Evolutionary conservation across 2,329 filamentous ascomycete genomes (phyloP).

Genomic region (Fonsecaea nubica): DNA sequence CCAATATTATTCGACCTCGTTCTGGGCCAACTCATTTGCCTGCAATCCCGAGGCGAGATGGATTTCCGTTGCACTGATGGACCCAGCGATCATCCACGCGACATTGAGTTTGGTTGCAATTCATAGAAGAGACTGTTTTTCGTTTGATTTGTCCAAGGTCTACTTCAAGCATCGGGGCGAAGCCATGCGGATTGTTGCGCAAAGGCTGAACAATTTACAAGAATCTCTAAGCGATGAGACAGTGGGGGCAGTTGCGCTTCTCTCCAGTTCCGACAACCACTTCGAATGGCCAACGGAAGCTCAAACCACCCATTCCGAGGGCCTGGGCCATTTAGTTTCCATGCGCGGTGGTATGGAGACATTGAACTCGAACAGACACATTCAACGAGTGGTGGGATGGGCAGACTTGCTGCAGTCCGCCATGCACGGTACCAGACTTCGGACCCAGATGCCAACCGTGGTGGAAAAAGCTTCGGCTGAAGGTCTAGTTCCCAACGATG

Average conservation of each 20-base stretch:
- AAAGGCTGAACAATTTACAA: conserved; percentile 17
- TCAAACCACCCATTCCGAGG: conserved; percentile 22
- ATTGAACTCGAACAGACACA: conserved; percentile 21
- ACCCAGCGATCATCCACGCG: conserved; percentile 32
- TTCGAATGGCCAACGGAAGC: conserved; percentile 27
- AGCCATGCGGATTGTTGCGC: conserved; percentile 27
- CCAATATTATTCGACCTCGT: conserved; percentile 30
- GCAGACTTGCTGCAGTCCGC: conserved; percentile 28
- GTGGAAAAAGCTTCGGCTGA: conserved; percentile 7
- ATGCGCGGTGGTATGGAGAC: conserved; percentile 29
- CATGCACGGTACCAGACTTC: conserved; percentile 24
- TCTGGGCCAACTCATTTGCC: conserved; percentile 31
- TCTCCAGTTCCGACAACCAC: conserved; percentile 32
- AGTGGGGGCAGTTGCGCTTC: conserved; percentile 28
- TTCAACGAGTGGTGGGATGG: conserved; percentile 30
- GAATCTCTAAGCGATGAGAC: conserved; percentile 25
- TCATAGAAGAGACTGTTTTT: conserved; percentile 28
- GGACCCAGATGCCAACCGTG: conserved; percentile 16
- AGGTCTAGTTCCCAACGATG: neutral
- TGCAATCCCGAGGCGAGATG: conserved; percentile 33
- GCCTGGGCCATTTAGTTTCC: conserved; percentile 20
- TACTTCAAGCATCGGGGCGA: conserved; percentile 33
- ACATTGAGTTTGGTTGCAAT: conserved; percentile 31
- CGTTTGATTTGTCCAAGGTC: conserved; percentile 19
- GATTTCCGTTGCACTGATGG: conserved; percentile 29